Evolutionary conservation across 331 rosid species (phyloP).

Genomic region (Cydonia oblonga): DNA sequence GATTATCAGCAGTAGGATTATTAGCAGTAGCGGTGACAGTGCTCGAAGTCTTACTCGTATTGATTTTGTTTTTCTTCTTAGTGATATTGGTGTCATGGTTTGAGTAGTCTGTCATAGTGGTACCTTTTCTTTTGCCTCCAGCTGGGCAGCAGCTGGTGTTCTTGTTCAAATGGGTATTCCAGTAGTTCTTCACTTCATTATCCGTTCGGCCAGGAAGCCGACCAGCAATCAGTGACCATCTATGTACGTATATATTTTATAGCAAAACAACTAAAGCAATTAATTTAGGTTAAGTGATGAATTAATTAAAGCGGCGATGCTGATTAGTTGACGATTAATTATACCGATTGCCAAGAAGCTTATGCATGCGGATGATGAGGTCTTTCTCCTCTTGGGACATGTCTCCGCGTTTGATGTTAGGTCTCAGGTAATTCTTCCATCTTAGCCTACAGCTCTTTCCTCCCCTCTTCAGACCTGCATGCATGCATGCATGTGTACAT

Average conservation of each 20-base stretch:
- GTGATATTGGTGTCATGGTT: background rate
- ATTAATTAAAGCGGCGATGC: background rate
- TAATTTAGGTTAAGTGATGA: background rate
- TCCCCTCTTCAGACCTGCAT: constrained; percentile 37
- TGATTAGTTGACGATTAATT: background rate
- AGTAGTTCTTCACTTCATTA: constrained; percentile 62
- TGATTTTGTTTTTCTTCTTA: background rate
- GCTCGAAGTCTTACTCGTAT: background rate
- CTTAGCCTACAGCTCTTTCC: constrained; percentile 67
- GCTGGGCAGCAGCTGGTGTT: background rate
- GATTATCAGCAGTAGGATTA: background rate
- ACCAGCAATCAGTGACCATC: constrained; percentile 70
- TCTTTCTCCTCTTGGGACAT: constrained; percentile 65
- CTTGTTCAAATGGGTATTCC: constrained; percentile 77
- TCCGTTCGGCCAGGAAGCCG: constrained; percentile 70
- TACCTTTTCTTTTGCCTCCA: constrained; percentile 10
- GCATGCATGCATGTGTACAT: background rate
- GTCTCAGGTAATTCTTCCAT: constrained; percentile 65
- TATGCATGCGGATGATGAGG: constrained; percentile 58
- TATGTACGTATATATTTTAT: background rate
- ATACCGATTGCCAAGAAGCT: constrained; percentile 61
- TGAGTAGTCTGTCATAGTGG: background rate
- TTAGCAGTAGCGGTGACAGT: background rate
- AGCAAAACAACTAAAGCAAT: background rate
- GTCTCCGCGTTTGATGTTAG: constrained; percentile 51